Conservation (phyloP, 1,284 basidiomycete species). For the Leccinum glutinopallens region DNA sequence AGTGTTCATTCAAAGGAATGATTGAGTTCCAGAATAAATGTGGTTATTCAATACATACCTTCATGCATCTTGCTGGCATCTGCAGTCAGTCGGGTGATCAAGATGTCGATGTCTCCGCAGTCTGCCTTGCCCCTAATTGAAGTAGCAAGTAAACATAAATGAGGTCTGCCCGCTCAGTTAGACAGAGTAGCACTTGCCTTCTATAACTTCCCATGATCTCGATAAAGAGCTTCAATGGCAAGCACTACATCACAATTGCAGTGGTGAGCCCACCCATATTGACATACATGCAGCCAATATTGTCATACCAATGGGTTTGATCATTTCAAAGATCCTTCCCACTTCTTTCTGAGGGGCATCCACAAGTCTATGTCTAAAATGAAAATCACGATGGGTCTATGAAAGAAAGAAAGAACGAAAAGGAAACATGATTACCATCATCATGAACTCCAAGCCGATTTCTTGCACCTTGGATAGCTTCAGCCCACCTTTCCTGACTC, state of each 20-base stretch:
- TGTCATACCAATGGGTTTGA: slow-evolving; percentile 64
- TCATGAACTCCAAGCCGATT: slow-evolving; percentile 80
- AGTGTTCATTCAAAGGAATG: neutral
- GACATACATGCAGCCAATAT: neutral
- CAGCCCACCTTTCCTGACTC: slow-evolving; percentile 57
- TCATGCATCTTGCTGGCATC: slow-evolving; percentile 71
- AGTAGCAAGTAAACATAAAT: slow-evolving; percentile 6
- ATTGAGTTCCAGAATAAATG: neutral
- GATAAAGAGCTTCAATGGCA: slow-evolving; percentile 72
- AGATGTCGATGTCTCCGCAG: slow-evolving; percentile 89
- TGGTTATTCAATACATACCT: slow-evolving; percentile 41
- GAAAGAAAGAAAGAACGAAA: neutral
- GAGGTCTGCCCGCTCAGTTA: neutral
- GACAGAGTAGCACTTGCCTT: slow-evolving; percentile 46
- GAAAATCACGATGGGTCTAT: neutral
- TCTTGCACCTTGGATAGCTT: slow-evolving; percentile 66
- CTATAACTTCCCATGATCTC: slow-evolving; percentile 92
- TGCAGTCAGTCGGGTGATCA: slow-evolving; percentile 73
- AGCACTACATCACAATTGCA: slow-evolving; percentile 50
- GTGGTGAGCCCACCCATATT: neutral
- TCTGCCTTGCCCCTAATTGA: slow-evolving; percentile 64
- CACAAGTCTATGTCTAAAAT: slow-evolving; percentile 67
- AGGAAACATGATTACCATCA: slow-evolving; percentile 51
- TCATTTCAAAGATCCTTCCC: slow-evolving; percentile 66
- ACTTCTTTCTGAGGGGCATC: slow-evolving; percentile 84